Evolutionary conservation across 2,329 filamentous ascomycete species (phyloP), one percentile per base, ranked within the genome.

Genomic region (Penicillium sp.): DNA sequence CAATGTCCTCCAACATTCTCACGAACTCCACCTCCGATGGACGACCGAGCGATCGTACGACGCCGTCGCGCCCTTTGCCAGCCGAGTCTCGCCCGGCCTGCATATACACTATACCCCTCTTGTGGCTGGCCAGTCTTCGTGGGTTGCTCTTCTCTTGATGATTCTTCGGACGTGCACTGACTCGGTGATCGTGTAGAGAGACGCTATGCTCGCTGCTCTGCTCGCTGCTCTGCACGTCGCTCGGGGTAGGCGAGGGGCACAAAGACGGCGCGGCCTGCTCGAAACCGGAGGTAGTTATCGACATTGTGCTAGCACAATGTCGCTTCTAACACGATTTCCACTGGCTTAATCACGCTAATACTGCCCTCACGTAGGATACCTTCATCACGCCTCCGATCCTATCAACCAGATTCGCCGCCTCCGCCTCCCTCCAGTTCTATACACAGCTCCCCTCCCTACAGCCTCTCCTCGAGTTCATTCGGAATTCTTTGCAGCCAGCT

Each of bases 1-100:
- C 49, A 68, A 76, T 22, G 69, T 85, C 11, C 72, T 95, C 22
- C 74, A 77, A 44, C 74, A 79, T 58, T 81, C 79, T 53, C 79
- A 85, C 58, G 83, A 89, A 65, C 71, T 96, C 34, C 86, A 91
- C 66, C 72, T 96, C 48, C 81, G 86, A 64, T 95, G 89, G 87
- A 77, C 80, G n/a, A 80, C 82, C 11, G 71, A 80, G 2, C 59
- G 62, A 6, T 60, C 75, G 1, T 84, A 84, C 63, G 71, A 78
- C 31, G 73, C 78, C 1, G 72, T 84, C 36, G 76, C 83, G 31
- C 90, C 90, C 1, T 85, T 93, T 59, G 74, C 80, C 35, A 89
- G 89, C 42, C 80, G 86, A 48, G 68, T 89, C 11, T 82, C 88
- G 1, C 84, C 90, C 0, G 91, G 91, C 2, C 72, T 97, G 18